These are phyloP conservation scores for Solanum chiquidenum DNA, from an alignment of 257 asterid species.

Conservation along the genomic window DNA sequence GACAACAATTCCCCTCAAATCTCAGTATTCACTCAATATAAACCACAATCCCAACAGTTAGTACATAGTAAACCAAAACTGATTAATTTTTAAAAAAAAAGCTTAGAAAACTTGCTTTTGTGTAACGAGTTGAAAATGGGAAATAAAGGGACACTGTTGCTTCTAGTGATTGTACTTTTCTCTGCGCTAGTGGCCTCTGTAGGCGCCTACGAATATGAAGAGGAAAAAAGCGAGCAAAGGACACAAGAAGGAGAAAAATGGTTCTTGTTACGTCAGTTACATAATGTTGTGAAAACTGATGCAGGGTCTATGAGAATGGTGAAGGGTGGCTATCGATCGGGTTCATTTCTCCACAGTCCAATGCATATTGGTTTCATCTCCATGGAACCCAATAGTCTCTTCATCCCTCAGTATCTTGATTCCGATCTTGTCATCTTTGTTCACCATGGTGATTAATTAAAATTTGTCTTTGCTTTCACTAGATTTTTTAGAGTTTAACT, in stretches of 20 bases:
- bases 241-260: slow-evolving; percentile 16
- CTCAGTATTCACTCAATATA: slow-evolving; percentile 17
- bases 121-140: not conserved
- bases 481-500: not conserved
- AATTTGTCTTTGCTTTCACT: not conserved
- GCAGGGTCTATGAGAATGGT: slow-evolving; percentile 67
- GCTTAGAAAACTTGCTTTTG: not conserved
- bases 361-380: slow-evolving; percentile 71
- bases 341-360: slow-evolving; percentile 4
- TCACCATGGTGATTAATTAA: slow-evolving; percentile 30
- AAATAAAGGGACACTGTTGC: not conserved
- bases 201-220: not conserved
- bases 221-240: not conserved
- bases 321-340: slow-evolving; percentile 15
- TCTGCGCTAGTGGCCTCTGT: slow-evolving; percentile 10
- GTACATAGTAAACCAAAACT: not conserved
- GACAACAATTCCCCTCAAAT: slow-evolving; percentile 28
- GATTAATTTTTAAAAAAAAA: not conserved
- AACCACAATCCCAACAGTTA: not conserved
- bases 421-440: slow-evolving; percentile 61
- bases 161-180: slow-evolving; percentile 15
- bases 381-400: slow-evolving; percentile 68
- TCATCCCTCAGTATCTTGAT: slow-evolving; percentile 92
- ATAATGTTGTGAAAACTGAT: slow-evolving; percentile 47
- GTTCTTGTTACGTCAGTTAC: slow-evolving; percentile 45